Percentiles rank a stretch among this genome's conserved stretches.
Conservation (phyloP, 2,329 filamentous ascomycete species). For the Thelonectria olida region DNA sequence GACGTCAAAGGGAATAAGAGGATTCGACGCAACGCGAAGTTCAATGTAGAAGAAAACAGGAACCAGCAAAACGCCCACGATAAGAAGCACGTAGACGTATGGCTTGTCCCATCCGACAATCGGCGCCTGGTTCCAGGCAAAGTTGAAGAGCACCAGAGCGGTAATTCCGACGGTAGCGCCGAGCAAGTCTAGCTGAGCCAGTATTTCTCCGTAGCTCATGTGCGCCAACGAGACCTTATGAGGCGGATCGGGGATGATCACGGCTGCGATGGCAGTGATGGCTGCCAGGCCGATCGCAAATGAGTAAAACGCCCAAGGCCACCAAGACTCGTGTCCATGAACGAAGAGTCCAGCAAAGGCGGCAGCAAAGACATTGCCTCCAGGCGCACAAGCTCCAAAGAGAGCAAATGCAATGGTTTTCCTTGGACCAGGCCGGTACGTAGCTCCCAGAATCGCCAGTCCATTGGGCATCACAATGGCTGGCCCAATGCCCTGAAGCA, state of each 20-base stretch:
- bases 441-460: slow-evolving; percentile 67
- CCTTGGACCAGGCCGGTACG: slow-evolving; percentile 63
- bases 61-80: slow-evolving; percentile 65
- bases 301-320: slow-evolving; percentile 60
- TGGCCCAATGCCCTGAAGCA: slow-evolving; percentile 68
- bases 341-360: slow-evolving; percentile 52
- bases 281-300: slow-evolving; percentile 48
- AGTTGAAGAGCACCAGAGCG: slow-evolving; percentile 69
- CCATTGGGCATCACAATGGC: slow-evolving; percentile 72
- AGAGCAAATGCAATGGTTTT: slow-evolving; percentile 69
- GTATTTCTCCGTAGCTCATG: slow-evolving; percentile 28
- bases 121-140: slow-evolving; percentile 73
- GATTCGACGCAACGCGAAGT: slow-evolving; percentile 53
- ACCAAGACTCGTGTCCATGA: slow-evolving; percentile 48
- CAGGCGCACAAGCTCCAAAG: slow-evolving; percentile 57
- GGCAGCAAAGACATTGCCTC: slow-evolving; percentile 55
- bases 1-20: slow-evolving; percentile 65
- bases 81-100: slow-evolving; percentile 65
- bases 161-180: slow-evolving; percentile 58
- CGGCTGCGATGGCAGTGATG: slow-evolving; percentile 43
- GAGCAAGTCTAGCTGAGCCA: slow-evolving; percentile 49
- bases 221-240: slow-evolving; percentile 22
- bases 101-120: slow-evolving; percentile 66
- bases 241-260: slow-evolving; percentile 47
- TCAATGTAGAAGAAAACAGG: slow-evolving; percentile 67